Evolutionary conservation across 179 eudicot species (phyloP), one percentile per base, ranked within the genome.

Genomic region (Nepenthes alata): DNA sequence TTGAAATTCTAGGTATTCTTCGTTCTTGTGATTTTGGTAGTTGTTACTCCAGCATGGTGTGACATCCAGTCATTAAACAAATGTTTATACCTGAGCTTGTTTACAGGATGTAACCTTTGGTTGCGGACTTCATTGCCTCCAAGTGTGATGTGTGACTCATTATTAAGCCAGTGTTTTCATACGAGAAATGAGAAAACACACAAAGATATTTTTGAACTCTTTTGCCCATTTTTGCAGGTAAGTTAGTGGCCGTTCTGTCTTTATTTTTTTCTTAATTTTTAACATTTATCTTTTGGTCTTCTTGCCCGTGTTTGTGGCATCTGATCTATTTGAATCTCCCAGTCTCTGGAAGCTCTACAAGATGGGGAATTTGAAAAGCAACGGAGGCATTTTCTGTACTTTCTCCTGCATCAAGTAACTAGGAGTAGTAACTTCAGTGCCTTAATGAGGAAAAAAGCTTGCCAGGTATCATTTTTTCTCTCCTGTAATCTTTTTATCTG

Each of bases 321-420:
- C 51, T 67, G n/a, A 54, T 59, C 5, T 47, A 8, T 52, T 15
- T 12, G 37, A 50, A 48, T 52, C 45, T 55, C n/a, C 51, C 84
- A 93, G 98, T 93, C 97, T 68, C 84, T 93, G 74, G 98, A 93
- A 74, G 85, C 91, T 67, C 77, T 93, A 71, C 94, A 94, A 78
- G 99, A 94, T 68, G 99, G 99, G 58, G 99, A 94, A 65, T 85
- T 90, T 74, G 97, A 94, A 77, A 87, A 82, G 73, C 97, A 94
- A 77, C 79, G 99, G 55, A 87, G 99, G 59, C 86, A 94, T 72
- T 77, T 87, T 59, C 57, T 94, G 53, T 94, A 81, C 65, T 94
- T 94, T 77, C 87, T 94, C 61, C 80, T 94, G 66, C 99, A 94
- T 75, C 99, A 94, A 87, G 99, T 85, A 66, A 84, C 94, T 56